Conservation (phyloP, 2,329 filamentous ascomycete genomes). For the Diaporthe capsici region DNA sequence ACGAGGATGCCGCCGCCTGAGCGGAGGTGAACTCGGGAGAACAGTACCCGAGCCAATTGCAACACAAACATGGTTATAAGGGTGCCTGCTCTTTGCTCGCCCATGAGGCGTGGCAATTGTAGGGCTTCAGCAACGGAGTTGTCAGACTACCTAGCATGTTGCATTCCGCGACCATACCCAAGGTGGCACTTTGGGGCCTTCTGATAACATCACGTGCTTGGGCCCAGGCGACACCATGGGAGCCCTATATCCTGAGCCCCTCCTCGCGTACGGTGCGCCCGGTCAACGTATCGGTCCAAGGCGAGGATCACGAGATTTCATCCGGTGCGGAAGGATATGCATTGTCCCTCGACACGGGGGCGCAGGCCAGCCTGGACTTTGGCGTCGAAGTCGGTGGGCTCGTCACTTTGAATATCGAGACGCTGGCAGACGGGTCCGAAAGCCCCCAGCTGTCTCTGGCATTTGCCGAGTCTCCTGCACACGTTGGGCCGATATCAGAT, state of each 20-base stretch:
- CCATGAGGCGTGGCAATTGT: background rate
- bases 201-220: background rate
- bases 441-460: conserved; percentile 43
- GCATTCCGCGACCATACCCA: background rate
- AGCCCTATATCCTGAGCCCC: conserved; percentile 20
- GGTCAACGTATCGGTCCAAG: background rate
- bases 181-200: background rate
- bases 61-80: background rate
- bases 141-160: conserved; percentile 2
- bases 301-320: background rate
- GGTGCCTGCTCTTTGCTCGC: background rate
- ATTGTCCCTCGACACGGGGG: background rate
- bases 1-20: background rate
- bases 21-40: conserved; percentile 18
- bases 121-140: background rate
- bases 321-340: conserved; percentile 1
- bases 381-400: conserved; percentile 25
- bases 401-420: background rate
- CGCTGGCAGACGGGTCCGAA: background rate
- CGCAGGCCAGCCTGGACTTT: conserved; percentile 7
- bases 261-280: conserved; percentile 23
- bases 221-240: conserved; percentile 16
- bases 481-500: conserved; percentile 46
- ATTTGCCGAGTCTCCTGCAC: conserved; percentile 45
- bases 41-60: background rate